Base-by-base conservation (phyloP, 371 early-diverging fungal genomes). In the Mucor plumbeus region DNA sequence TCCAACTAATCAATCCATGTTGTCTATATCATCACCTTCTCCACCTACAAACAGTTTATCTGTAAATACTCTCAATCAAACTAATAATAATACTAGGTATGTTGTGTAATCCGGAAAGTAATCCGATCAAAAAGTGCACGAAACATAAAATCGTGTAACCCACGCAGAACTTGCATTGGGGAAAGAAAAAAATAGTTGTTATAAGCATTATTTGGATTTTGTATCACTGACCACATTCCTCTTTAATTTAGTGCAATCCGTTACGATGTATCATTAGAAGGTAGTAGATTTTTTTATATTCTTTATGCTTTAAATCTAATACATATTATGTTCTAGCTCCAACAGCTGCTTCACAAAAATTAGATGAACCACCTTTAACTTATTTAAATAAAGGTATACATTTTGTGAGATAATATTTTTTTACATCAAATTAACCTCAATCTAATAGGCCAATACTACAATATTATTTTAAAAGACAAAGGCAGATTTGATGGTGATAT, bases 361-460 rank as follows among this genome's bases (percentile, higher is more conserved):
- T 65, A 6, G 75, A 74, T 15, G 75, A 74, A 36, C 48, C 67
- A 3, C 66, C 71, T 40, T 35, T 74, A 2, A 74, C 75, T n/a
- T 74, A 74, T 21, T 44, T 74, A 6, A 74, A 74, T 21, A 74
- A 74, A 67, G 71, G 74, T 73, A 59, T 26, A 39, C 7, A 31
- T 35, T 7, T 7, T n/a, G 11, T 33, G 3, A 26, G 3, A 1
- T 3, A 1, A 35, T 4, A 14, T 55, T 7, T 34, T 34, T 21
- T 15, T n/a, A 15, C 33, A 4, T 6, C 1, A 3, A 55, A 33
- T 8, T 33, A n/a, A 7, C n/a, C 11, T 34, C 5, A 55, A 11
- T 9, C n/a, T 35, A 55, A 33, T 34, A 86, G 87, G 84, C 6
- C 88, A 88, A 67, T 83, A 81, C 47, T 88, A 88, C 50, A 75